Evolutionary conservation across 2,329 filamentous ascomycete genomes (phyloP).

Genomic region (Meredithiella fracta): DNA sequence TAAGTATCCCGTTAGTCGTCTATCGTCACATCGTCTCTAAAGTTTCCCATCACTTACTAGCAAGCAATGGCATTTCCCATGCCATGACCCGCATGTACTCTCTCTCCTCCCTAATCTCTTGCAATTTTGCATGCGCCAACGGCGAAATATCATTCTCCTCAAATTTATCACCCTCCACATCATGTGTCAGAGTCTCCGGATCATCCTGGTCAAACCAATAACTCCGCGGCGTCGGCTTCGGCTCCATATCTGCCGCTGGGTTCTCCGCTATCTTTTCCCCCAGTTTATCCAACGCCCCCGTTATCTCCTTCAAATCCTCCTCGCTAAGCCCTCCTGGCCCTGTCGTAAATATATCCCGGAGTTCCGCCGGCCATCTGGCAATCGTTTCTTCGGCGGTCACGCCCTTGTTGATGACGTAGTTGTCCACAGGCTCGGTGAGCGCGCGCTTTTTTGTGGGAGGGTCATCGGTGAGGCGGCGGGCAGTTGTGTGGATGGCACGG

Average conservation of each 20-base stretch:
- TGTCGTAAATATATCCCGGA: constrained; percentile 10
- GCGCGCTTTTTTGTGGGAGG: constrained; percentile 10
- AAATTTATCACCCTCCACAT: constrained; percentile 44
- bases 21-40: no score
- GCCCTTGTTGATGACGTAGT: constrained; percentile 10
- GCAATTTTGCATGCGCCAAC: constrained; percentile 71
- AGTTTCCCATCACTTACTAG: constrained; percentile 58
- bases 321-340: constrained; percentile 9
- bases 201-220: constrained; percentile 38
- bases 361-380: constrained; percentile 10
- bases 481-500: background rate
- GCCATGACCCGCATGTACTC: constrained; percentile 75
- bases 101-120: constrained; percentile 73
- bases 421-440: constrained; percentile 7
- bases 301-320: constrained; percentile 10
- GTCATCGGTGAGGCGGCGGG: background rate
- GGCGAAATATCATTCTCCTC: constrained; percentile 72
- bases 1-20: background rate
- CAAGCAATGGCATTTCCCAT: constrained; percentile 89
- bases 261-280: constrained; percentile 15
- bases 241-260: constrained; percentile 8
- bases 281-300: constrained; percentile 14
- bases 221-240: constrained; percentile 22
- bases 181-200: constrained; percentile 30
- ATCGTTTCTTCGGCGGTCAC: constrained; percentile 13